Base-by-base conservation (phyloP, 2,329 filamentous ascomycete genomes). In the Penicillium olsonii region DNA sequence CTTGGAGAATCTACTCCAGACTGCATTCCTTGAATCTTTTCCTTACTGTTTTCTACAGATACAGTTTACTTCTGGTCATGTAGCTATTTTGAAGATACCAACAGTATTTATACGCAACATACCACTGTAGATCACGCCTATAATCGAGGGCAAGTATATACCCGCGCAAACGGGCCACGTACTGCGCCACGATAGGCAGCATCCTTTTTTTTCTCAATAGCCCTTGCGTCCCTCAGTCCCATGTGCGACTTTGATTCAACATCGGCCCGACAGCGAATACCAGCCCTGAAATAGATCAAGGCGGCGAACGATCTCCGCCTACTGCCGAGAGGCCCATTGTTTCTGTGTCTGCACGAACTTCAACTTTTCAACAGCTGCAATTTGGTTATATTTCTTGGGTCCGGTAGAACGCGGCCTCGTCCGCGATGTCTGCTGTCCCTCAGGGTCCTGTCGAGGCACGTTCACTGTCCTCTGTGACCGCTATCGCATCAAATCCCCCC, bases 401-500 rank as follows among this genome's bases (percentile, higher is more conserved):
- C 43, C 55, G 62, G 66, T 56, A 56, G 63, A 65, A 45, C 54
- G 58, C 55, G 59, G 59, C 49, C 54, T 62, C 43, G 57, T 51
- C 56, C 50, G 53, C 54, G 48, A 60, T 61, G 59, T 60, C 59
- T 51, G 60, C 57, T 42, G 26, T 50, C 34, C 56, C 55, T 33
- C 62, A 61, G 43, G 62, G 60, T 41, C 69, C 69, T 34, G 78
- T 94, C 62, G 88, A 96, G 78, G 94, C 92, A 59, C 85, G 82
- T 62, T 97, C 92, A 38, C 78, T 97, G 37, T 87, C 88, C 45
- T 80, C 84, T 45, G 80, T 99, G 56, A 94, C 90, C 57, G 76
- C 82, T 35, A 82, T 96, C 55, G 92, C 94, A 55, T 82, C 87
- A 43, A 90, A 95, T 63, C 94, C 92, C 35, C 92, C 94, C 39